Base-by-base conservation (phyloP, 2,329 filamentous ascomycete species). In the Xylaria arbuscula region DNA sequence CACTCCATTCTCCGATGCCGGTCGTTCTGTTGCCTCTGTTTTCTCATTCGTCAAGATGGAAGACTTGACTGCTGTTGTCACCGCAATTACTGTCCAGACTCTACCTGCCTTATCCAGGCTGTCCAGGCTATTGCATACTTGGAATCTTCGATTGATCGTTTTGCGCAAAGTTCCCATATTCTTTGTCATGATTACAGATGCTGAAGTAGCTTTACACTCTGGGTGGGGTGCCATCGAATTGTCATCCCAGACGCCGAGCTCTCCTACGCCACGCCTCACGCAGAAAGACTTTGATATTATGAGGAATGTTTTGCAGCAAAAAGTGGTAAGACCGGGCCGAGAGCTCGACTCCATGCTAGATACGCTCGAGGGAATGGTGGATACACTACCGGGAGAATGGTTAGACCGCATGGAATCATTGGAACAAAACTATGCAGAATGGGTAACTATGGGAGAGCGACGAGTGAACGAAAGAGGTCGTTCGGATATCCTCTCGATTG, bases 41-140 rank as follows among this genome's bases (percentile, higher is more conserved):
- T 82, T 76, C 36, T 82, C 83, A 50, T 92, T 92, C 79, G 88
- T 87, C 70, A 90, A 87, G 69, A 88, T 98, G 84, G 94, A 96
- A 74, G 96, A 98, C 79, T 89, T 97, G 75, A 94, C 93, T 9
- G 93, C 95, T 28, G 87, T 98, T 55, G 88, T 98, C 65, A 98
- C 96, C 0, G 93, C 94, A 34, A 97, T 95, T 40, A 92, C 97
- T 19, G 82, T 99, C n/a, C 93, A 96, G 76, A 89, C 93, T 3
- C 85, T 99, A 22, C 96, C 96, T 1, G 90, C 92, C 67, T 82
- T 98, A 50, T 91, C 93, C 10, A 90, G 87, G 63, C 81, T 99
- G 24, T 89, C 89, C 63, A 86, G 87, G 9, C 81, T 97, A n/a
- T 83, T 98, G 58, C 88, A 89, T 64, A 86, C 86, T 1, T 99